Evolutionary conservation across 805 yeast genomes (phyloP), one percentile per base, ranked within the genome.

Genomic region (Myxozyma kluyveri): DNA sequence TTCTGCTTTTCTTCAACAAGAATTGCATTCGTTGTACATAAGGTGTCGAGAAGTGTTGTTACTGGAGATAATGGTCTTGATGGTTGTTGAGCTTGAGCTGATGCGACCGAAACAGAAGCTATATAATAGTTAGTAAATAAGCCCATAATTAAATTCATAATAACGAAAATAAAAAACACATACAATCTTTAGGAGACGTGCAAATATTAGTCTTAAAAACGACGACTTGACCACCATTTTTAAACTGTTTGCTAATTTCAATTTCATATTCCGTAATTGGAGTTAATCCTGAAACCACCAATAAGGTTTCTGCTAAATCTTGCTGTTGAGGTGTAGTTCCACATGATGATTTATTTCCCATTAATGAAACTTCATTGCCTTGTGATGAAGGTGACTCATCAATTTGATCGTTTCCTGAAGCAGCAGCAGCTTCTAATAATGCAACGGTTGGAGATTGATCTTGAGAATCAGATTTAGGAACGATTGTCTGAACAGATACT

Each of bases 261-360:
- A 84, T 73, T 56, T 81, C 84, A 56, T 83, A 84, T 54, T 82
- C 83, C 9, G 84, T 78, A 18, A 75, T 64, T 1, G 88, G 86
- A 27, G 83, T 79, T 35, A 84, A 68, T 0, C 88, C 88, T 59
- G 81, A 77, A 17, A 84, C 80, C 1, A 81, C 75, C n/a, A 81
- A 73, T 46, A 76, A 69, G 47, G 77, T 79, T 41, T 77, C 77
- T 29, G 75, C 75, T 21, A 17, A 22, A 27, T 55, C 57, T 17
- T 50, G 45, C 22, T n/a, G 23, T 17, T 19, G 4, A 9, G 45
- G 57, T 9, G 18, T 10, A 9, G 26, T 35, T 2, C 42, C 27
- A 3, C 19, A n/a, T n/a, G 19, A 19, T 18, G 24, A n/a, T 9
- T 12, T 22, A 4, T 27, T 12, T 10, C 27, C 38, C 2, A 41